phyloP scores from a whole-genome alignment of 1,139 yeast genomes.

The Casaregolazyma suthepensis region DNA sequence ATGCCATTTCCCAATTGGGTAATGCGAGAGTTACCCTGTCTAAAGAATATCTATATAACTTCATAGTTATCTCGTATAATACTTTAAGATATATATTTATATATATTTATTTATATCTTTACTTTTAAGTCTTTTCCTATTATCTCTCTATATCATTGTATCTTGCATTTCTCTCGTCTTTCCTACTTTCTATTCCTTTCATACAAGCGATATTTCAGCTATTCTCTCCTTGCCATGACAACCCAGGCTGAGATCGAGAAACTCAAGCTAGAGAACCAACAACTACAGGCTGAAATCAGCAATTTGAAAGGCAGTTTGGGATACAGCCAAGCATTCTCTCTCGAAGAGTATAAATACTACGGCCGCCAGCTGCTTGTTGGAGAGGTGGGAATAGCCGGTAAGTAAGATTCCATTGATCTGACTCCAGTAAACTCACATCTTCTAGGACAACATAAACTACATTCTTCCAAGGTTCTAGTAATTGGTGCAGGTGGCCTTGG shows the following conservation, averaged over 20 bases:
- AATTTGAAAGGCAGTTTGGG: conserved; percentile 7
- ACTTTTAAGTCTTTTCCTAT: too few relatives aligned
- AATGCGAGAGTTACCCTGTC: too few relatives aligned
- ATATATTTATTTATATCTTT: too few relatives aligned
- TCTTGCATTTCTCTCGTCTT: too few relatives aligned
- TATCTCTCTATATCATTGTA: too few relatives aligned
- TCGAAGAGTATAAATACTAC: conserved; percentile 73
- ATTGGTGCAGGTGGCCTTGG: conserved; percentile 98
- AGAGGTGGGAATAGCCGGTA: conserved; percentile 49
- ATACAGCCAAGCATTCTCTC: conserved; percentile 11
- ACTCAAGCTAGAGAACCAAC: conserved; percentile 11
- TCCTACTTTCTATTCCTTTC: too few relatives aligned
- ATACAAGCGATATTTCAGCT: too few relatives aligned
- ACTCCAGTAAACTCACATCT: conserved; percentile 1
- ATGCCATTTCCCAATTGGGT: too few relatives aligned
- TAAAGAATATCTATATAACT: too few relatives aligned
- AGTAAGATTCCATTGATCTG: conserved; percentile 2
- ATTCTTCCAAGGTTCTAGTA: conserved; percentile 56
- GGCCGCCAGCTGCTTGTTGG: conserved; percentile 97
- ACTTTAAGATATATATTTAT: too few relatives aligned
- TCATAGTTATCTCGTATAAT: too few relatives aligned
- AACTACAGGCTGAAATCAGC: conserved; percentile 12
- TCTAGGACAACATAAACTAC: conserved; percentile 53
- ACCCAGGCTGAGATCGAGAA: background rate
- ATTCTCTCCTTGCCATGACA: background rate